phyloP scores from a whole-genome alignment of 257 asterid genomes.

The Paulownia fortunei region DNA sequence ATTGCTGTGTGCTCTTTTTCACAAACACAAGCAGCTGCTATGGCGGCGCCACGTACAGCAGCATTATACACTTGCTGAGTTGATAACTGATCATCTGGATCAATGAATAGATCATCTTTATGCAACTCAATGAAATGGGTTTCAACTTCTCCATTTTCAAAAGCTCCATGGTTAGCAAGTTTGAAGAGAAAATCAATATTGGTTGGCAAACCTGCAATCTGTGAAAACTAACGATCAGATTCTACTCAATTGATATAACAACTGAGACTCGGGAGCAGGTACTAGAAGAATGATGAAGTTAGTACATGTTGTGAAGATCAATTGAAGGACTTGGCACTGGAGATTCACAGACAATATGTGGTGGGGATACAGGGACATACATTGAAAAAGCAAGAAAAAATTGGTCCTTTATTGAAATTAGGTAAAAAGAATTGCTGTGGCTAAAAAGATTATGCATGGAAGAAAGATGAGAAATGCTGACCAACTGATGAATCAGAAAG shows the following conservation, averaged over 20 bases:
- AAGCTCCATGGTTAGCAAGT: constrained; percentile 82
- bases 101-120: constrained; percentile 71
- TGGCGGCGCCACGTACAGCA: constrained; percentile 66
- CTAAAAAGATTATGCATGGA: neutral
- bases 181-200: constrained; percentile 86
- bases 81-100: constrained; percentile 49
- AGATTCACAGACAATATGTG: neutral
- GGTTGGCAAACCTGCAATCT: constrained; percentile 99
- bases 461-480: neutral
- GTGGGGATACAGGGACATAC: neutral
- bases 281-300: constrained; percentile 18
- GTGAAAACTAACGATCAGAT: constrained; percentile 35
- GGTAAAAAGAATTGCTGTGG: neutral
- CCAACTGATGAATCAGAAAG: neutral
- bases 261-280: constrained; percentile 20
- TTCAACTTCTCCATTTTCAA: constrained; percentile 84
- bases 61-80: constrained; percentile 49
- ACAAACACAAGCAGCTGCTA: constrained; percentile 84
- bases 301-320: constrained; percentile 1
- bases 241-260: constrained; percentile 17
- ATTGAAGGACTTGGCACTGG: constrained; percentile 9
- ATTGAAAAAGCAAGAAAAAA: constrained; percentile 1
- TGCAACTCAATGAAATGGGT: constrained; percentile 92
- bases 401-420: neutral
- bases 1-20: constrained; percentile 55